phyloP scores from a whole-genome alignment of 352 stramenopile genomes.

The Globisporangium spinosum region DNA sequence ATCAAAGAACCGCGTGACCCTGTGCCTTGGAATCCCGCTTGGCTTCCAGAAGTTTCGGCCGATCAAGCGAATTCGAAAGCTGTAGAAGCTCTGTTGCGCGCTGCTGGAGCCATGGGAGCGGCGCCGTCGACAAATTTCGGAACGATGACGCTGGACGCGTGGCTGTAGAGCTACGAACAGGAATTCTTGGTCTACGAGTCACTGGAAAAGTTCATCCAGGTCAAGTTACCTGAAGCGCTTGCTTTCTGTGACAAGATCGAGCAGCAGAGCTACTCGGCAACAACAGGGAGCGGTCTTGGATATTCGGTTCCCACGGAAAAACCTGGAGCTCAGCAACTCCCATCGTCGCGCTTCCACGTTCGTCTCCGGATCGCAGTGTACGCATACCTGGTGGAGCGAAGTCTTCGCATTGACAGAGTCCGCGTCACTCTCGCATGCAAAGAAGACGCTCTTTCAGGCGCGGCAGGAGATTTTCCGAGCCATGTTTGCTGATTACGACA shows the following conservation, averaged over 20 bases:
- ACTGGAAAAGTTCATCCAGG: conserved; percentile 38
- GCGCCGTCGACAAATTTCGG: conserved; percentile 16
- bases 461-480: conserved; percentile 42
- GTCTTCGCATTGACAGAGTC: conserved; percentile 35
- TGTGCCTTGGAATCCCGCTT: conserved; percentile 35
- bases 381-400: conserved; percentile 37
- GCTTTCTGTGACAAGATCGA: conserved; percentile 43
- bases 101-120: conserved; percentile 4
- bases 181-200: conserved; percentile 47
- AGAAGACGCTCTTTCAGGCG: conserved; percentile 27
- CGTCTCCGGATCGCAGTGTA: conserved; percentile 44
- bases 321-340: neutral
- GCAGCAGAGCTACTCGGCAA: conserved; percentile 13
- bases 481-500: conserved; percentile 47
- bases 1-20: conserved; percentile 5
- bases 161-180: conserved; percentile 42
- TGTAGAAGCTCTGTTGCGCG: conserved; percentile 8
- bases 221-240: conserved; percentile 49
- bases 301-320: neutral
- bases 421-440: conserved; percentile 24
- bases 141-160: conserved; percentile 31
- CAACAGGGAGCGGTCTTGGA: neutral
- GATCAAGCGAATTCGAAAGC: neutral
- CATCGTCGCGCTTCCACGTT: conserved; percentile 31
- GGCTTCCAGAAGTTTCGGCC: conserved; percentile 12